Base-by-base conservation (phyloP, 176 grass and related monocot species). In the Oryza longistaminata region DNA sequence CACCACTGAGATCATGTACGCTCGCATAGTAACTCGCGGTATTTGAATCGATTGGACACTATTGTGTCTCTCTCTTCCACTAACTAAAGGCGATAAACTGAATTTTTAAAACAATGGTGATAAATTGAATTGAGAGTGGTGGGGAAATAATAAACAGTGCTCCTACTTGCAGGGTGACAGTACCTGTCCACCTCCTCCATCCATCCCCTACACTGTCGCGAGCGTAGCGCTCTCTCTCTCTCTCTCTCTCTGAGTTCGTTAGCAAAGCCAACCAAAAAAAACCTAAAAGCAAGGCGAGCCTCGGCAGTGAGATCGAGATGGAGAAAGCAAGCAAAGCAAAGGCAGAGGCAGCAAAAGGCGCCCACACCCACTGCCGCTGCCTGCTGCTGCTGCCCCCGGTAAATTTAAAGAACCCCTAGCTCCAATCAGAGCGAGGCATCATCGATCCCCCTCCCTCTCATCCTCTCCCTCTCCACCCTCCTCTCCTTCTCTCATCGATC, bases 301-400 rank as follows among this genome's bases (percentile, higher is more conserved):
- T 70, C n/a, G 26, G 65, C 77, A 43, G 53, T 81, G 31, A 58
- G 83, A 82, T 86, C 15, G 61, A 83, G 88, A 90, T 48, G 61
- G 80, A 14, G n/a, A 74, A 87, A 79, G 84, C 80, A 87, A 79
- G 84, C 80, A 83, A 80, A 90, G 84, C 53, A n/a, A 58, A 58
- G 53, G 19, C 53, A 58, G 53, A 58, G 53, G 6, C 53, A 58
- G 88, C 79, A 77, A 82, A 90, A 82, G 83, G 72, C 78, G n/a
- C 53, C 29, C 77, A 53, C 65, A 85, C 65, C 83, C 77, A 85
- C 71, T 81, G 50, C 4, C 43, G 42, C 55, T 83, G 55, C 70
- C 70, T 27, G 71, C 62, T 24, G 62, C 44, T 75, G 7, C 17
- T n/a, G 49, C 49, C 85, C 46, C 15, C 26, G 73, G 74, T 43